Conservation (phyloP, 1,139 yeast species). For the Blastobotrys elegans region DNA sequence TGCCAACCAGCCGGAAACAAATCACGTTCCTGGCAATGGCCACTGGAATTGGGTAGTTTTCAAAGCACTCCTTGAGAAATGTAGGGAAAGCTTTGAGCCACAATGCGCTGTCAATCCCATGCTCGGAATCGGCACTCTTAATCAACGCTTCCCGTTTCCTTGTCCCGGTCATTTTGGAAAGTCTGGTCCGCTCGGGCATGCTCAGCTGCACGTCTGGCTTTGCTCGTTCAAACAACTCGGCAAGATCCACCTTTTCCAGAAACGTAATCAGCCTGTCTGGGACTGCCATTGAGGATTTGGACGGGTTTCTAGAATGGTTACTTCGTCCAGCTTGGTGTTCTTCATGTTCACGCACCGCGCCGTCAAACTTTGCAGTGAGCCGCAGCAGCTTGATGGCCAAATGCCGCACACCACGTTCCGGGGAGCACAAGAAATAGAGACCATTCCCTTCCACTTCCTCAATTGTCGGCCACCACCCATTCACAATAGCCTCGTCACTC, state of each 20-base stretch:
- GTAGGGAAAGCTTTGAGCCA: slow-evolving; percentile 90
- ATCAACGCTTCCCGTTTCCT: slow-evolving; percentile 56
- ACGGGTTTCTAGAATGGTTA: slow-evolving; percentile 20
- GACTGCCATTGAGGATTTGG: slow-evolving; percentile 42
- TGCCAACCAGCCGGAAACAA: slow-evolving; percentile 80
- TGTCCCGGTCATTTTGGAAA: slow-evolving; percentile 57
- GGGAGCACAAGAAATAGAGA: slow-evolving; percentile 82
- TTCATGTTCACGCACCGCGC: slow-evolving; percentile 58
- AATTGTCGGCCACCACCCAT: slow-evolving; percentile 71
- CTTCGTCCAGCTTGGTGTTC: slow-evolving; percentile 23
- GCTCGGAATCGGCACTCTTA: slow-evolving; percentile 79
- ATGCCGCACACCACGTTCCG: slow-evolving; percentile 69
- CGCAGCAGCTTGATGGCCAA: slow-evolving; percentile 70
- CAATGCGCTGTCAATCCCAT: slow-evolving; percentile 90
- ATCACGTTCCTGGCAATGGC: slow-evolving; percentile 92
- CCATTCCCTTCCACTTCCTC: slow-evolving; percentile 98
- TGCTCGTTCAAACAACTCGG: slow-evolving; percentile 47
- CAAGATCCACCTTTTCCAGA: slow-evolving; percentile 63
- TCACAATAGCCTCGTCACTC: slow-evolving; percentile 70
- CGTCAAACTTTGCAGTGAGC: slow-evolving; percentile 79
- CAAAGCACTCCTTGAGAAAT: slow-evolving; percentile 66
- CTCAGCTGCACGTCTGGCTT: slow-evolving; percentile 61
- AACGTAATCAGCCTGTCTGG: slow-evolving; percentile 78
- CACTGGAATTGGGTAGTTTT: slow-evolving; percentile 84
- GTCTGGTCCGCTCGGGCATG: slow-evolving; percentile 72